phyloP scores from a whole-genome alignment of 495 filamentous ascomycete species.

The Sordaria brevicollis region DNA sequence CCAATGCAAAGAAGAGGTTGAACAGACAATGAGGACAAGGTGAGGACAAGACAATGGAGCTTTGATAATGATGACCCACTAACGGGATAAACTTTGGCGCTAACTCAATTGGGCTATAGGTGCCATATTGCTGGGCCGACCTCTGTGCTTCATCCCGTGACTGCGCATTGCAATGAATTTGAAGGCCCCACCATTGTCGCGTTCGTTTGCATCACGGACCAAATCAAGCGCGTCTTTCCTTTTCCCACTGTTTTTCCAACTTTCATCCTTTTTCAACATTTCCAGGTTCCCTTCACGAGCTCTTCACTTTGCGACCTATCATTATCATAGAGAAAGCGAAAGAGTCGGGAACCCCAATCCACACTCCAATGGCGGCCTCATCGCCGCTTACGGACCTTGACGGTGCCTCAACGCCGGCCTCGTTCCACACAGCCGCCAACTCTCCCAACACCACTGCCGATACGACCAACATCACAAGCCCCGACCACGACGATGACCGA shows the following conservation, averaged over 20 bases:
- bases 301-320: not conserved
- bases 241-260: not conserved
- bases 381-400: slow-evolving; percentile 12
- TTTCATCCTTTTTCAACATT: not conserved
- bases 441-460: slow-evolving; percentile 7
- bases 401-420: slow-evolving; percentile 10
- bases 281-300: not conserved
- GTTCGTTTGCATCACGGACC: not conserved
- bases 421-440: slow-evolving; percentile 13
- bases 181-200: not conserved
- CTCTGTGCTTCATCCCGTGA: not conserved
- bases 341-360: not conserved
- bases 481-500: slow-evolving; percentile 9
- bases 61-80: not conserved
- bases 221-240: not conserved
- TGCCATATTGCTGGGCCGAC: not conserved
- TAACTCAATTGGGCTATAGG: not conserved
- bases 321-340: not conserved
- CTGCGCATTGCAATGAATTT: not conserved
- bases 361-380: not conserved
- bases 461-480: slow-evolving; percentile 10
- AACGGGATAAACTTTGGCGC: not conserved
- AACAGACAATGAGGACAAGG: not conserved
- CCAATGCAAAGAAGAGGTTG: not conserved
- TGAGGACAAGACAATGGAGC: not conserved